Percentiles rank a stretch among this genome's conserved stretches.
Conservation (phyloP, 225 moss, liverwort and hornwort genomes). For the Pseudoscleropodium purum region DNA sequence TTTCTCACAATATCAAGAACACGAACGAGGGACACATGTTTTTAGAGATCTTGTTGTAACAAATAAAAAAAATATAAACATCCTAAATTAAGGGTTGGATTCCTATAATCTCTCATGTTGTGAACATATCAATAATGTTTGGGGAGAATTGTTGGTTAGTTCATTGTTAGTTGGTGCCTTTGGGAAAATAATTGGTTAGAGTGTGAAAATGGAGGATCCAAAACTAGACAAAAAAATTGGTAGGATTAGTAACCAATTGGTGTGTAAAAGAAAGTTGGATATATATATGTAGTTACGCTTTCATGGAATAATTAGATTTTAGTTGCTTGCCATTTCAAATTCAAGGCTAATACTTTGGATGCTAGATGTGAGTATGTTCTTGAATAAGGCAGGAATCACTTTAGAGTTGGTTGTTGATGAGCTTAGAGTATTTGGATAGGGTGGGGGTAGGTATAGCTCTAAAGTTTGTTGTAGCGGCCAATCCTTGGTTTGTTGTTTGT, state of each 20-base stretch:
- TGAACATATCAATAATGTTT: background rate
- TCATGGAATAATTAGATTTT: background rate
- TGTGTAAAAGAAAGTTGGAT: background rate
- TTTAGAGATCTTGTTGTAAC: rapidly evolving
- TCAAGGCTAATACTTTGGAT: rapidly evolving
- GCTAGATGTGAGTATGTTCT: background rate
- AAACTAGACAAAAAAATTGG: background rate
- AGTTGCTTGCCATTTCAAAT: background rate
- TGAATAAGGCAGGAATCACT: rapidly evolving
- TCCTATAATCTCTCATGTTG: background rate
- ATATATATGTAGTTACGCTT: rapidly evolving
- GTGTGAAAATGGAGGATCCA: background rate
- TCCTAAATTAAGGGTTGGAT: too few species aligned
- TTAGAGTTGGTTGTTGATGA: rapidly evolving
- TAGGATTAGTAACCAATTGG: background rate
- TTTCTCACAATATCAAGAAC: too few species aligned
- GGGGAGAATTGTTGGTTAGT: rapidly evolving
- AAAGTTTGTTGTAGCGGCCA: rapidly evolving
- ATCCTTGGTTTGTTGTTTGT: rapidly evolving
- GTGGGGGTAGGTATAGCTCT: rapidly evolving
- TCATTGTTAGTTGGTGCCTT: background rate
- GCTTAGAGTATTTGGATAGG: too few species aligned
- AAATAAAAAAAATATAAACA: too few species aligned
- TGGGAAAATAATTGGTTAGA: rapidly evolving
- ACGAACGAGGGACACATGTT: rapidly evolving